These are phyloP conservation scores for Candida boleticola DNA, from an alignment of 805 yeast genomes.

Conservation along the genomic window DNA sequence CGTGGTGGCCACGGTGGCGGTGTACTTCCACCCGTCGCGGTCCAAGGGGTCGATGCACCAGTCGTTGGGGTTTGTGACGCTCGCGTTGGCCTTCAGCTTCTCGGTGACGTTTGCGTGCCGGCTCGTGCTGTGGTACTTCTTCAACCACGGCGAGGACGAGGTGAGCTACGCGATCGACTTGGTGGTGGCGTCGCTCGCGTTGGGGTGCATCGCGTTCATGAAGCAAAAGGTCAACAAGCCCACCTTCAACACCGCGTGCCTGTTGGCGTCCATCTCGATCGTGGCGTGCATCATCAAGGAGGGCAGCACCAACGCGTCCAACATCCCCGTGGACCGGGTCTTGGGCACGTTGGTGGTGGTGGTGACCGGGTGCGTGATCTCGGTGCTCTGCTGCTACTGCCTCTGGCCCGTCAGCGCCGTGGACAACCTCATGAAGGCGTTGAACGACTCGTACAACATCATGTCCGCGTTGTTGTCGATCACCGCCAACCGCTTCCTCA, in stretches of 20 bases:
- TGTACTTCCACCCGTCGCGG: constrained; percentile 80
- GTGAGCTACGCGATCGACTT: constrained; percentile 55
- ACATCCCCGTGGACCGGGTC: constrained; percentile 54
- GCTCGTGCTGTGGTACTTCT: constrained; percentile 46
- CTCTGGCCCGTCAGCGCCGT: constrained; percentile 65
- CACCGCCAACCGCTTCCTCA: constrained; percentile 48
- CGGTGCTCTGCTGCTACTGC: constrained; percentile 59
- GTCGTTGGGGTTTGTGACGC: constrained; percentile 58
- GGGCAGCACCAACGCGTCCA: constrained; percentile 59
- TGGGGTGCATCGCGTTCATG: constrained; percentile 67
- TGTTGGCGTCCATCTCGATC: constrained; percentile 68
- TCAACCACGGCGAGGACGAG: constrained; percentile 44
- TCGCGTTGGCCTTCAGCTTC: constrained; percentile 54
- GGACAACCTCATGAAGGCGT: constrained; percentile 36
- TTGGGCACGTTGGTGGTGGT: constrained; percentile 57
- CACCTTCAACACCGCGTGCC: constrained; percentile 79
- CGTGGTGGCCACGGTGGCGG: constrained; percentile 77
- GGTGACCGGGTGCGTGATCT: constrained; percentile 54
- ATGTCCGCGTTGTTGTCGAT: constrained; percentile 50
- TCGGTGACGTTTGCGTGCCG: constrained; percentile 52
- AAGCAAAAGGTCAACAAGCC: constrained; percentile 66
- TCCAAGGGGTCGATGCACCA: constrained; percentile 81
- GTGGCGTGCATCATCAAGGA: constrained; percentile 73
- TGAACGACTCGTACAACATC: constrained; percentile 51
- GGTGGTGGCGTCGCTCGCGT: constrained; percentile 48